A percentile compares a stretch with the other conserved stretches of the same genome.
These are phyloP conservation scores for Irpex sp. DNA, from an alignment of 1,284 basidiomycete genomes.

Conservation along the genomic window DNA sequence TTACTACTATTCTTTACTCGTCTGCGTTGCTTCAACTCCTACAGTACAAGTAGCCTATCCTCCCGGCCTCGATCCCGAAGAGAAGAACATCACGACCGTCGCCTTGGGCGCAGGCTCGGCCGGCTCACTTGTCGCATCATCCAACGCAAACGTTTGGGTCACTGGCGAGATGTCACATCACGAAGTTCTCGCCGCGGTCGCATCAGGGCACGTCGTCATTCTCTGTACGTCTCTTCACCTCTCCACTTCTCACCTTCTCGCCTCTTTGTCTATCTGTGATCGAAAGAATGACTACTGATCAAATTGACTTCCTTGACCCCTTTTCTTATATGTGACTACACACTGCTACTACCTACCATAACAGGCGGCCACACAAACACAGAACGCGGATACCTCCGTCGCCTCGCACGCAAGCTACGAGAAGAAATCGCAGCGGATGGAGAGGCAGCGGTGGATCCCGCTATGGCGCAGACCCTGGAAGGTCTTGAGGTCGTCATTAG, in stretches of 20 bases:
- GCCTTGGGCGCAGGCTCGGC: slow-evolving; percentile 88
- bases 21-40: not conserved
- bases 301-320: too few relatives aligned
- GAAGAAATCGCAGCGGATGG: slow-evolving; percentile 20
- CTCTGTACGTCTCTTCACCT: slow-evolving; percentile 49
- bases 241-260: not conserved
- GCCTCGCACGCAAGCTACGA: slow-evolving; percentile 60
- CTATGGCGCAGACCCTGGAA: slow-evolving; percentile 12
- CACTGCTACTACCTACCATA: not conserved
- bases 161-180: slow-evolving; percentile 95
- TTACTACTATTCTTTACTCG: not conserved
- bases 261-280: too few relatives aligned
- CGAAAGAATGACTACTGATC: too few relatives aligned
- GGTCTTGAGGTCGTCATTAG: slow-evolving; percentile 55
- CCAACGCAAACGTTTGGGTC: slow-evolving; percentile 77
- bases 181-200: slow-evolving; percentile 76
- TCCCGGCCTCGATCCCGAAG: slow-evolving; percentile 34
- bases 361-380: slow-evolving; percentile 70
- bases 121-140: slow-evolving; percentile 66
- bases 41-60: slow-evolving; percentile 77
- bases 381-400: slow-evolving; percentile 81
- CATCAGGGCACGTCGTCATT: slow-evolving; percentile 71
- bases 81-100: slow-evolving; percentile 37
- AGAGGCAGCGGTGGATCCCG: slow-evolving; percentile 16
- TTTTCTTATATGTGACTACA: too few relatives aligned